These are phyloP conservation scores for Rutidosis leptorrhynchoides DNA, from an alignment of 129 eudicot genomes.

Conservation along the genomic window DNA sequence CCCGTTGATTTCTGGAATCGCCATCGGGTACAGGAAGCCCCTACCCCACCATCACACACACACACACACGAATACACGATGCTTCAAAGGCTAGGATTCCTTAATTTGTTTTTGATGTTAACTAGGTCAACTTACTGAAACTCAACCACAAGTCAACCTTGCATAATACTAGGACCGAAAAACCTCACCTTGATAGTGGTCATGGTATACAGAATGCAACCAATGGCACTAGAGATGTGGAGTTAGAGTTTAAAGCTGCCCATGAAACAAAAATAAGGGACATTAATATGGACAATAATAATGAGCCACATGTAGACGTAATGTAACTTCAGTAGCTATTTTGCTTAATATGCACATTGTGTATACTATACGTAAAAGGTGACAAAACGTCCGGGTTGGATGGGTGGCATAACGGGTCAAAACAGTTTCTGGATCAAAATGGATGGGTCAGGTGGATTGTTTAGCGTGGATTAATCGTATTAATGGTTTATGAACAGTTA, in stretches of 20 bases:
- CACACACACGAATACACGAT: neutral
- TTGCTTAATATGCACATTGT: neutral
- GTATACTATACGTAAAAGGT: too few relatives aligned
- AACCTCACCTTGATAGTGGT: constrained; percentile 75
- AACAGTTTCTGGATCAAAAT: too few relatives aligned
- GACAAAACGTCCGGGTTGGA: too few relatives aligned
- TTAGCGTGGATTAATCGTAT: neutral
- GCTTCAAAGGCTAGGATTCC: constrained; percentile 10
- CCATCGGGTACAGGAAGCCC: constrained; percentile 59
- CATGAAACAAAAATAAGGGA: constrained; percentile 90
- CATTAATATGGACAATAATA: constrained; percentile 67
- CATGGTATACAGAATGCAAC: constrained; percentile 82
- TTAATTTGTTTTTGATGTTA: constrained; percentile 19
- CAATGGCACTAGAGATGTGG: constrained; percentile 74
- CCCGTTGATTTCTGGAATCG: too few relatives aligned
- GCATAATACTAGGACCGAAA: constrained; percentile 66
- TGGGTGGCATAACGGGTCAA: neutral
- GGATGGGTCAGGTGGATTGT: neutral
- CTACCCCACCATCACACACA: neutral
- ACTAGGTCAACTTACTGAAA: constrained; percentile 81
- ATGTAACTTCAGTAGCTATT: constrained; percentile 4
- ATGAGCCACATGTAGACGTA: constrained; percentile 53
- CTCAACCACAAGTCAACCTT: constrained; percentile 90
- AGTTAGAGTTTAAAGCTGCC: constrained; percentile 68
- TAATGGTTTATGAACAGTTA: neutral